Percentiles rank a stretch among this genome's conserved stretches.
These are phyloP conservation scores for Claviceps humidiphila DNA, from an alignment of 2,329 filamentous ascomycete genomes.

Conservation along the genomic window DNA sequence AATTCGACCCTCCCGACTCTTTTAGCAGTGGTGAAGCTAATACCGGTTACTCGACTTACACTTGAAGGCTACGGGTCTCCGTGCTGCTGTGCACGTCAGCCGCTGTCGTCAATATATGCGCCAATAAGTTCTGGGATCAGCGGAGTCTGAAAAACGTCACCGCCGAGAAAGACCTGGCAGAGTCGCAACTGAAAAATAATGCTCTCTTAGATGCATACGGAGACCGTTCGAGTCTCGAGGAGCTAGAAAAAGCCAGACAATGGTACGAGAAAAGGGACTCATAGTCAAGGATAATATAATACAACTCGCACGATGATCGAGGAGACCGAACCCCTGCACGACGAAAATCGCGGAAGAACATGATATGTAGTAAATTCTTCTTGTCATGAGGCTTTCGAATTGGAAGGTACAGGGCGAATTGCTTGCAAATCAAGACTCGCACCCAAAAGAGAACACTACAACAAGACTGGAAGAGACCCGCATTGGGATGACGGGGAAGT, in stretches of 20 bases:
- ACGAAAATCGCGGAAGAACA: too few relatives aligned
- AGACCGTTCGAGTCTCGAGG: conserved; percentile 33
- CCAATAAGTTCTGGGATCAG: conserved; percentile 14
- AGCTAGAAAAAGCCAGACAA: conserved; percentile 33
- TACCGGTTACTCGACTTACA: not conserved
- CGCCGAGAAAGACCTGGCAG: conserved; percentile 22
- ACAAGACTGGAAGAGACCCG: too few relatives aligned
- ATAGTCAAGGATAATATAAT: too few relatives aligned
- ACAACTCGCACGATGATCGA: too few relatives aligned
- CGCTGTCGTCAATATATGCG: conserved; percentile 17
- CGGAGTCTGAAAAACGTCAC: conserved; percentile 11
- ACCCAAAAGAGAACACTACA: too few relatives aligned
- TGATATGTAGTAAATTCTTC: too few relatives aligned
- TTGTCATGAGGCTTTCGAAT: too few relatives aligned
- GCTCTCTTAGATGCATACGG: conserved; percentile 37
- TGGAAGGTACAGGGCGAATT: too few relatives aligned
- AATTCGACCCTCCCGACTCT: not conserved
- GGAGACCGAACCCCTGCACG: too few relatives aligned
- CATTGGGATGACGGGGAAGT: too few relatives aligned
- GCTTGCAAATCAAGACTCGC: too few relatives aligned
- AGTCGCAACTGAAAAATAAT: conserved; percentile 24
- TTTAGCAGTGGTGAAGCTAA: too few relatives aligned
- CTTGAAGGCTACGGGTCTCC: not conserved
- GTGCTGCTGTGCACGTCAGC: conserved; percentile 1
- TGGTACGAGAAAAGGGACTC: conserved; percentile 26